Evolutionary conservation across 2,329 filamentous ascomycete genomes (phyloP), one percentile per base, ranked within the genome.

Genomic region (Aphanoascus verrucosus): DNA sequence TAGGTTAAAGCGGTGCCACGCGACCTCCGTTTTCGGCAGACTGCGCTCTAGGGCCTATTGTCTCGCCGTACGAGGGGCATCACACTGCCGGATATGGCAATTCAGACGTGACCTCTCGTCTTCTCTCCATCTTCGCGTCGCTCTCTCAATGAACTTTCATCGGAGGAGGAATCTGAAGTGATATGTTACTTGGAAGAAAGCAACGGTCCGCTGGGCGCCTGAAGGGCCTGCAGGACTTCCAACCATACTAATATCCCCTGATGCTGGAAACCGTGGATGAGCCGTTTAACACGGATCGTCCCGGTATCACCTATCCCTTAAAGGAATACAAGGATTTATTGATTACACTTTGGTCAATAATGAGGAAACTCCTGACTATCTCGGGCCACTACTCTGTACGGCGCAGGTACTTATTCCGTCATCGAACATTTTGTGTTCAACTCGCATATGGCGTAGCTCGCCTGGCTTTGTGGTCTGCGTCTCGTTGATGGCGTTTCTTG

Each of bases 261-360:
- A 51, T 51, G 49, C 40, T 37, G 8, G 15, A 34, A 35, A n/a
- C 49, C 49, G 49, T n/a, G 34, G 28, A 43, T 35, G 28, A 23
- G 41, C 32, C 49, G 31, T 51, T 44, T 5, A 23, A 32, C 9
- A 19, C 48, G 48, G 48, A 2, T 38, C 48, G 20, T 20, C 5
- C 23, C 45, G 37, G 8, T 23, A 34, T 47, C 31, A n/a, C 32
- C 31, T 1, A 4, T 28, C 7, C 23, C 23, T 28, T 28, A 28
- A 28, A 28, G 7, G 23, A n/a, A 28, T 28, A 28, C 23, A 28
- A 28, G 3, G 23, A 4, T 28, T 28, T 28, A 3, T 7, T 28
- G 23, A 4, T 7, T 28, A 3, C 23, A 28, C 7, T 28, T 28
- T 28, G 23, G 7, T 28, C 23, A 28, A 28, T 28, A 4, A 28